Percentiles rank a stretch among this genome's conserved stretches.
Evolutionary conservation across 2,329 filamentous ascomycete genomes (phyloP).

Genomic region (Balansia obtecta): DNA sequence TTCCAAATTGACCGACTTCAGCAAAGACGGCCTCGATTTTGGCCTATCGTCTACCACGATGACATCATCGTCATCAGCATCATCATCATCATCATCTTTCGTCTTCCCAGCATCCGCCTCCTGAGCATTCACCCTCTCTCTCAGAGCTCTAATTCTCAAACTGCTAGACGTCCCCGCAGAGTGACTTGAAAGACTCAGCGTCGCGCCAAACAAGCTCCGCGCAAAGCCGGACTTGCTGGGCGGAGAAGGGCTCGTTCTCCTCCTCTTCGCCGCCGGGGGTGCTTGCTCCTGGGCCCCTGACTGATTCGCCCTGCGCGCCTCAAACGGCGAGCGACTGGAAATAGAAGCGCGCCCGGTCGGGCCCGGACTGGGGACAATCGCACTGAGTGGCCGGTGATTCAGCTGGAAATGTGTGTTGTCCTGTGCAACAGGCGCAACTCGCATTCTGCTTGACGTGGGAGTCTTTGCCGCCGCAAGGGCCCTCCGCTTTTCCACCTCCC

Average conservation of each 20-base stretch:
- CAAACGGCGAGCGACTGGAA: slow-evolving; percentile 21
- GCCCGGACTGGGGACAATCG: slow-evolving; percentile 18
- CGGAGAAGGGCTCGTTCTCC: slow-evolving; percentile 17
- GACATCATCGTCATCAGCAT: slow-evolving; percentile 6
- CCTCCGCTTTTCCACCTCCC: slow-evolving; percentile 39
- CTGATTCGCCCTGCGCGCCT: slow-evolving; percentile 15
- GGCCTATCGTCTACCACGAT: slow-evolving; percentile 6
- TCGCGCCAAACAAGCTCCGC: slow-evolving; percentile 22
- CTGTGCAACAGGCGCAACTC: slow-evolving; percentile 8
- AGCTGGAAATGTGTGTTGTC: slow-evolving; percentile 22
- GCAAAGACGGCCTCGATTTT: background rate
- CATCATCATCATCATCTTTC: slow-evolving; percentile 1
- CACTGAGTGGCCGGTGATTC: slow-evolving; percentile 31
- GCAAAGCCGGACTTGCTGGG: slow-evolving; percentile 22
- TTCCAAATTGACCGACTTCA: background rate
- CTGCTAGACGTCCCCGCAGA: slow-evolving; percentile 8
- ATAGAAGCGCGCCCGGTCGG: slow-evolving; percentile 22
- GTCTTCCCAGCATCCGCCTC: background rate
- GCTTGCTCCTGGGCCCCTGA: slow-evolving; percentile 6
- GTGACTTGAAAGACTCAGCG: slow-evolving; percentile 17
- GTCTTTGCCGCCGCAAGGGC: slow-evolving; percentile 29
- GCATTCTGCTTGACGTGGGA: slow-evolving; percentile 9
- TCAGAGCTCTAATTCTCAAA: slow-evolving; percentile 9
- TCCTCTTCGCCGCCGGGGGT: slow-evolving; percentile 16
- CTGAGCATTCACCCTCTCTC: slow-evolving; percentile 11